Percentiles rank a stretch among this genome's conserved stretches.
These are phyloP conservation scores for Eimeria acervulina DNA, from an alignment of 169 alveolate species.

Conservation along the genomic window DNA sequence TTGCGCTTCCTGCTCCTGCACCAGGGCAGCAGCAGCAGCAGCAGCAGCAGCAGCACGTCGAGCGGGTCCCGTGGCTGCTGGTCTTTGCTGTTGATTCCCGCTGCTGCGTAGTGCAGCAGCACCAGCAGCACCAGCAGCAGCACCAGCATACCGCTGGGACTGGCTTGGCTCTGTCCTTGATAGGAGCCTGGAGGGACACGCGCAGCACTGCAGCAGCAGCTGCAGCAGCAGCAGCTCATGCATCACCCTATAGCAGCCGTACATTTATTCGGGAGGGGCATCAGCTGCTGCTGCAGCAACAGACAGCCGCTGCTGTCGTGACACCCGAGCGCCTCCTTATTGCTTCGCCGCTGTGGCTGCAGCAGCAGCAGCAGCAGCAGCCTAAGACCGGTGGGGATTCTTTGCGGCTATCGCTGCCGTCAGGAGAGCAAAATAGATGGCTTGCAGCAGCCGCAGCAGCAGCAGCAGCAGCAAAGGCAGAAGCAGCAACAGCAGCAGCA, in stretches of 20 bases:
- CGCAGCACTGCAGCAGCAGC: conserved; percentile 58
- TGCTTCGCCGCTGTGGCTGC: conserved; percentile 62
- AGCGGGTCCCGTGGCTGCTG: conserved; percentile 30
- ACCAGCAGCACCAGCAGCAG: conserved; percentile 40
- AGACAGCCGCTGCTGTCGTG: conserved; percentile 53
- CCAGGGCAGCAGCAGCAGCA: conserved; percentile 19
- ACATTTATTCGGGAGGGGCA: not conserved
- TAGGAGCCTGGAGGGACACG: conserved; percentile 54
- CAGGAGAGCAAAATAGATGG: not conserved
- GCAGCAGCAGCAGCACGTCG: conserved; percentile 57
- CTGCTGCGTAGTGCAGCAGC: conserved; percentile 44
- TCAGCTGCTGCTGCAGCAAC: conserved; percentile 75
- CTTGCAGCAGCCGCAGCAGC: conserved; percentile 57
- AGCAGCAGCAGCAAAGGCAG: conserved; percentile 52
- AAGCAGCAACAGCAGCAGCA: conserved; percentile 53
- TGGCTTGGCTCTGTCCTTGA: not conserved
- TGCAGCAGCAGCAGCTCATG: not conserved
- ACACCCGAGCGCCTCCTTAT: conserved; percentile 32
- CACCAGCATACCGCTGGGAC: not conserved
- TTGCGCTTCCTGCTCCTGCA: conserved; percentile 28
- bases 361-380: conserved; percentile 66
- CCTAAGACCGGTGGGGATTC: not conserved
- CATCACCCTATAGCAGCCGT: not conserved
- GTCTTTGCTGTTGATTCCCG: conserved; percentile 34
- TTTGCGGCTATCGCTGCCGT: not conserved